Evolutionary conservation across 495 filamentous ascomycete genomes (phyloP), one percentile per base, ranked within the genome.

Genomic region (Penicillium riverlandense): DNA sequence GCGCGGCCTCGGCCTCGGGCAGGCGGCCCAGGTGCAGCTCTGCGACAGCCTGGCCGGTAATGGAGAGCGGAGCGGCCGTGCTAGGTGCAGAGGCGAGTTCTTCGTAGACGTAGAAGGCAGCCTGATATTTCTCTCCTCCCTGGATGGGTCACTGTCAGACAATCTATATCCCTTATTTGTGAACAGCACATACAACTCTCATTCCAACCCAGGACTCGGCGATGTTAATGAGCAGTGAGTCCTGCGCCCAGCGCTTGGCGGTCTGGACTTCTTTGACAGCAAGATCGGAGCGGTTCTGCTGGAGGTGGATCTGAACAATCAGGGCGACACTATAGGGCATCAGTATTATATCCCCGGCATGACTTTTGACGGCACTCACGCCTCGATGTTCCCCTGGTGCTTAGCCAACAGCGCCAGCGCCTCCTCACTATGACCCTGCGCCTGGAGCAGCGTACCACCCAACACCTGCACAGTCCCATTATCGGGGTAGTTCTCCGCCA

Each of bases 51-150:
- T 97, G 92, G 29, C 84, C 84, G 49, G 95, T 76, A 32, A 95
- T 79, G 22, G 75, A 76, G 30, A 73, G 59, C 22, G 77, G 74
- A 32, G 80, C 76, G 39, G 77, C 67, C 1, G 85, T 80, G 40
- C 84, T 78, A 12, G 88, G 84, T 15, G 85, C 81, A 63, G 94
- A 85, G 14, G 92, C 92, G 33, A 98, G 80, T 65, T 98, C 92
- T 67, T 96, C 91, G 59, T 88, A 98, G 53, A 98, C 90, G 76
- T 98, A 98, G 71, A 92, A 98, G 31, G 91, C 85, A 52, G 88
- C 85, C 63, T 97, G 92, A 71, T 97, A 98, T 64, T 86, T 90
- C 49, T 96, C 91, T 48, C 89, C 90, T 57, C 92, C 92, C 87
- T 94, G 40, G 2, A 22, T 4, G 22, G 4, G 22, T 22, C 22